Evolutionary conservation across 2,329 filamentous ascomycete genomes (phyloP).

Genomic region (Exserohilum rostratum): DNA sequence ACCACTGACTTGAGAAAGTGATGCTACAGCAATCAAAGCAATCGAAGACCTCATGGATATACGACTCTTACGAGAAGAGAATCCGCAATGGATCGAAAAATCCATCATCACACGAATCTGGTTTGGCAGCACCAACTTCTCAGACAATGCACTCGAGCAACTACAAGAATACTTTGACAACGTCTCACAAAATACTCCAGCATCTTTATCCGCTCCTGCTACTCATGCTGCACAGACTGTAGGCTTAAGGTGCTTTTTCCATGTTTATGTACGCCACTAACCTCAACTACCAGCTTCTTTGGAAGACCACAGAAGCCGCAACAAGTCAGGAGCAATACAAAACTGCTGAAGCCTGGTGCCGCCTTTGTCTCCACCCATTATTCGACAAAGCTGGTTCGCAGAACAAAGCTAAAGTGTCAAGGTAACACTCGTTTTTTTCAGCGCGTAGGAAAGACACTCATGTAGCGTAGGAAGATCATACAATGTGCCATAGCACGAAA

Average conservation of each 20-base stretch:
- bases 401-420: slow-evolving; percentile 72
- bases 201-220: slow-evolving; percentile 63
- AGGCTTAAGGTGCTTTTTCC: slow-evolving; percentile 28
- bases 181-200: slow-evolving; percentile 55
- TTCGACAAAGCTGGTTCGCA: slow-evolving; percentile 69
- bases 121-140: slow-evolving; percentile 61
- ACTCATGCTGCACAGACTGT: slow-evolving; percentile 73
- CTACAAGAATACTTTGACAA: slow-evolving; percentile 54
- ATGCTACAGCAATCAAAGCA: slow-evolving; percentile 50
- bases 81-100: slow-evolving; percentile 69
- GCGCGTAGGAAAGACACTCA: background rate
- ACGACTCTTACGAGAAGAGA: slow-evolving; percentile 60
- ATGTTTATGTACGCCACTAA: background rate
- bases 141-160: slow-evolving; percentile 43
- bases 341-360: slow-evolving; percentile 72
- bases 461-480: slow-evolving; percentile 69
- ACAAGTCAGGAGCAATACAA: slow-evolving; percentile 61
- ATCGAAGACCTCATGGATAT: slow-evolving; percentile 69
- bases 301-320: slow-evolving; percentile 74
- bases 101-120: slow-evolving; percentile 71
- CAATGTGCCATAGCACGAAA: slow-evolving; percentile 68
- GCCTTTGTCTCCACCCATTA: slow-evolving; percentile 67
- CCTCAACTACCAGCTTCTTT: slow-evolving; percentile 66
- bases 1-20: slow-evolving; percentile 33
- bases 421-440: slow-evolving; percentile 51